These are phyloP conservation scores for Saccharomycopsis fermentans DNA, from an alignment of 805 yeast species.

Conservation along the genomic window DNA sequence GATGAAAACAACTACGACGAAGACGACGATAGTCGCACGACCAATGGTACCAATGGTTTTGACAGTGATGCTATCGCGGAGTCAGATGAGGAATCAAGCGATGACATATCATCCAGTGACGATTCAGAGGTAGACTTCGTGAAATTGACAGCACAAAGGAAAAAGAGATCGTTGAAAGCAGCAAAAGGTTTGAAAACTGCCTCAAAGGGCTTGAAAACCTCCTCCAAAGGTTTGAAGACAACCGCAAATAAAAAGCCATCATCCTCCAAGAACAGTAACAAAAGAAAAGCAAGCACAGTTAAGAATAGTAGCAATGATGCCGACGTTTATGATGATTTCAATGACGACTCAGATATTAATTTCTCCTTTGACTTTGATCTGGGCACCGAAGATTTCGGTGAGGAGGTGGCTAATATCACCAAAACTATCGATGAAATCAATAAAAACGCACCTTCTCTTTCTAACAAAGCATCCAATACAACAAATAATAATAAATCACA, in stretches of 20 bases:
- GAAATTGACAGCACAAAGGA: conserved; percentile 56
- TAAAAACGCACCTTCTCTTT: not conserved
- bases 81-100: conserved; percentile 26
- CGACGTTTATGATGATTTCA: conserved; percentile 15
- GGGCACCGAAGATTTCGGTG: conserved; percentile 54
- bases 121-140: conserved; percentile 68
- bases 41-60: conserved; percentile 25
- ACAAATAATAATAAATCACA: conserved; percentile 19
- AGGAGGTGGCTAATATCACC: conserved; percentile 29
- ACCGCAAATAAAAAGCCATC: not conserved
- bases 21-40: conserved; percentile 19
- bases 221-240: conserved; percentile 15
- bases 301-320: conserved; percentile 18
- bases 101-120: conserved; percentile 37
- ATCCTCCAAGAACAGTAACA: not conserved
- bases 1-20: conserved; percentile 25
- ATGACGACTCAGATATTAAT: conserved; percentile 27
- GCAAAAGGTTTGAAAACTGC: conserved; percentile 25
- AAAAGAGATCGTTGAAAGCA: conserved; percentile 45
- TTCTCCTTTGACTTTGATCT: conserved; percentile 33
- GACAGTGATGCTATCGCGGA: conserved; percentile 31
- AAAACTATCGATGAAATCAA: not conserved
- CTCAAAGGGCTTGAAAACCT: conserved; percentile 26
- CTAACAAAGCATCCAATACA: not conserved
- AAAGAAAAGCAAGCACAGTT: not conserved